Evolutionary conservation across 2,329 filamentous ascomycete species (phyloP), one percentile per base, ranked within the genome.

Genomic region (Verticillium longisporum): DNA sequence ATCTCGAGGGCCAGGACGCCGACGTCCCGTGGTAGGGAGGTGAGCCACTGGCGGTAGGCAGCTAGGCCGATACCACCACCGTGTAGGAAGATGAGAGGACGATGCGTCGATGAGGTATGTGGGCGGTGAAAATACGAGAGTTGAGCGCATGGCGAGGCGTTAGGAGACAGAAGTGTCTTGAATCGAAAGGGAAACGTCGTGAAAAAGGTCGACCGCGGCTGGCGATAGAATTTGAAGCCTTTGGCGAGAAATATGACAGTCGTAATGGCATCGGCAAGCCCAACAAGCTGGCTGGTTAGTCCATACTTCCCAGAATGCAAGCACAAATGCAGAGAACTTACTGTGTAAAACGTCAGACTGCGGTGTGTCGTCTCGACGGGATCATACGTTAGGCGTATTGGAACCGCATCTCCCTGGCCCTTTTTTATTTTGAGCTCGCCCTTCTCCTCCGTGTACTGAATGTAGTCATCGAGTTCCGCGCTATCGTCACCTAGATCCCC

Each of bases 11-110:
- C 85, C 38, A 90, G 80, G 61, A 90, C 79, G 32, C 87, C 87
- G 21, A 88, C 75, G 58, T 81, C 79, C 37, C 73, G 70, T 3
- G 67, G 66, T 11, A 68, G 53, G 4, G 58, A 88, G 71, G 61
- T 85, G 1, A 91, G 73, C 67, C 88, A 88, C 15, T 74, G 70
- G 13, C 80, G 74, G 66, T 90, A 89, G 0, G 86, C 82, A 68
- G 83, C 83, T 2, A 91, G 78, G 0, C 88, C 88, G 61, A 91
- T 79, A 53, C 88, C 87, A 57, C 90, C 89, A 15, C 88, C 88
- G 66, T 91, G 88, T 56, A 90, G 78, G 72, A 90, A 90, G 4
- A 91, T 72, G 7, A 91, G 72, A 0, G 88, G 88, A 58, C 78
- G 79, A 53, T 78, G 77, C 1, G 77, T 82, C 60, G 78, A 80